A percentile compares a stretch with the other conserved stretches of the same genome.
phyloP scores from a whole-genome alignment of 192 early-diverging fungal species.

The Podila minutissima region DNA sequence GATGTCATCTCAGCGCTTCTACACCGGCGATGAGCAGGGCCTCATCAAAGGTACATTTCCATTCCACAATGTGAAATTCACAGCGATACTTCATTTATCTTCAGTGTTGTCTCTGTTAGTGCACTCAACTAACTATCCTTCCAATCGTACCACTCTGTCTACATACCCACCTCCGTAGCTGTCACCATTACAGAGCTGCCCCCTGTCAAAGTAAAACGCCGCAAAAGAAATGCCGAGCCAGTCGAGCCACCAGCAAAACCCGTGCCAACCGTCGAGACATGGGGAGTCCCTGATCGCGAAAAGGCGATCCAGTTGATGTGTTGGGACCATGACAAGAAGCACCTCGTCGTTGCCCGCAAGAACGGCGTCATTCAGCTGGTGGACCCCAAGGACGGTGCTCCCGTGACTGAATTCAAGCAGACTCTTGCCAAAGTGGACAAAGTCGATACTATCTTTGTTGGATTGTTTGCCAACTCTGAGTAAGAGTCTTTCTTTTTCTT shows the following conservation, averaged over 20 bases:
- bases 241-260: slow-evolving; percentile 24
- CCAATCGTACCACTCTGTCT: background rate
- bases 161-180: slow-evolving; percentile 4
- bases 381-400: slow-evolving; percentile 49
- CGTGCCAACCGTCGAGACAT: slow-evolving; percentile 35
- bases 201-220: slow-evolving; percentile 30
- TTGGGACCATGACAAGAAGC: slow-evolving; percentile 46
- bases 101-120: too few relatives aligned
- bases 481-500: slow-evolving; percentile 28
- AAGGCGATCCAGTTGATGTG: slow-evolving; percentile 46
- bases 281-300: slow-evolving; percentile 47
- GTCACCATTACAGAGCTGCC: slow-evolving; percentile 33
- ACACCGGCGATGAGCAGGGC: slow-evolving; percentile 55
- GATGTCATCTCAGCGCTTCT: slow-evolving; percentile 51
- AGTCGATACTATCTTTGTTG: slow-evolving; percentile 57
- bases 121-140: background rate
- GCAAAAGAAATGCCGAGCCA: slow-evolving; percentile 11
- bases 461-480: slow-evolving; percentile 57
- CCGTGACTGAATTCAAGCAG: slow-evolving; percentile 49
- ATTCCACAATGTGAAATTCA: background rate
- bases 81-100: too few relatives aligned
- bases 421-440: slow-evolving; percentile 33
- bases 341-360: slow-evolving; percentile 64
- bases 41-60: slow-evolving; percentile 49
- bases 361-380: slow-evolving; percentile 60